Evolutionary conservation across 768 basidiomycete species (phyloP).

Genomic region (Clitopilus hobsonii): DNA sequence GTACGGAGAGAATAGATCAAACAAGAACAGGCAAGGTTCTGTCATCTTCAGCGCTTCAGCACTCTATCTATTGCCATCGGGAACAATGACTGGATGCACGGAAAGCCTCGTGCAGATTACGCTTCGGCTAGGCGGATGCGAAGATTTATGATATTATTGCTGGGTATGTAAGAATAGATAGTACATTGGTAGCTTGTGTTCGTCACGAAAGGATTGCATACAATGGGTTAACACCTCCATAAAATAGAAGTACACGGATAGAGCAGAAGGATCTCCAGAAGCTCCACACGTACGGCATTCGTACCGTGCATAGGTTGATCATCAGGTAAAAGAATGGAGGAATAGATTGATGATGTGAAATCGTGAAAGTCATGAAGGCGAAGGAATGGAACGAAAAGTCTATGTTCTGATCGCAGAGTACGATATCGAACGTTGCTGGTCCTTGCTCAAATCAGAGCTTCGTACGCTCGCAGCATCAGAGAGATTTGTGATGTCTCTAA

Average conservation of each 20-base stretch:
- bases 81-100: too few species aligned
- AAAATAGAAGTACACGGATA: not conserved
- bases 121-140: too few species aligned
- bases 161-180: not conserved
- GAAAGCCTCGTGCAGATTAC: too few species aligned
- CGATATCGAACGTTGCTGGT: conserved; percentile 4
- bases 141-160: not conserved
- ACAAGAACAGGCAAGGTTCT: too few species aligned
- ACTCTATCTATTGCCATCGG: too few species aligned
- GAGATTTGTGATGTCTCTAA: conserved; percentile 24
- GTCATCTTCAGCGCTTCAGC: too few species aligned
- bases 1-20: not conserved
- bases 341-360: not conserved
- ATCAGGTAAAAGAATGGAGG: not conserved
- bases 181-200: not conserved
- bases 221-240: not conserved
- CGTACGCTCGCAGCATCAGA: conserved; percentile 16
- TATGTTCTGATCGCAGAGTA: not conserved
- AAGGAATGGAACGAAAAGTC: conserved; percentile 1
- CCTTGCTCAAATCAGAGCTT: conserved; percentile 12
- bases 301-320: too few species aligned
- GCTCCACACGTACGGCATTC: too few species aligned
- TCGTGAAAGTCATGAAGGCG: not conserved
- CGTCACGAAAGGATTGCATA: not conserved
- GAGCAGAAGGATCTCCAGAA: too few species aligned